Conservation (phyloP, 768 basidiomycete genomes). For the Tremella yokohamensis region DNA sequence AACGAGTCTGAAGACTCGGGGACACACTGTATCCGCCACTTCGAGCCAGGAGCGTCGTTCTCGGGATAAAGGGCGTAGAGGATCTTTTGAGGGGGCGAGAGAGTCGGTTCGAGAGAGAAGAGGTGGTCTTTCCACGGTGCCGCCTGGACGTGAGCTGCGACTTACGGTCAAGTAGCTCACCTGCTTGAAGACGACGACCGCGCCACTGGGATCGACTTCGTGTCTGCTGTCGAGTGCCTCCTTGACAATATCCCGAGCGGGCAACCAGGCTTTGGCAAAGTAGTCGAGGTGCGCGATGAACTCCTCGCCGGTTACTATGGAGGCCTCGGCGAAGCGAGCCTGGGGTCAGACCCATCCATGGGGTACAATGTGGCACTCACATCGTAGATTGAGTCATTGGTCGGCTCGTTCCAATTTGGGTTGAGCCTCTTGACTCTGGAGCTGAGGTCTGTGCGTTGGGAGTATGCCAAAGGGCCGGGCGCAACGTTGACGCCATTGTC, state of each 20-base stretch:
- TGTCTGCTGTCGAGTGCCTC: constrained; percentile 61
- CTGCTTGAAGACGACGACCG: constrained; percentile 69
- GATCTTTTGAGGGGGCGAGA: constrained; percentile 57
- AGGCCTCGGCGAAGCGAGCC: constrained; percentile 74
- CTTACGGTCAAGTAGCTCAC: constrained; percentile 54
- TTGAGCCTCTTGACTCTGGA: constrained; percentile 79
- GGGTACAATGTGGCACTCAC: constrained; percentile 55
- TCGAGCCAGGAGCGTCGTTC: constrained; percentile 62
- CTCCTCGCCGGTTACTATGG: constrained; percentile 75
- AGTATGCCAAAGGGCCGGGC: constrained; percentile 62
- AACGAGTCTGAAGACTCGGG: constrained; percentile 78
- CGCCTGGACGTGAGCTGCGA: constrained; percentile 22
- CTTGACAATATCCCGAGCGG: constrained; percentile 75
- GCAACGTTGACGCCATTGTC: constrained; percentile 93
- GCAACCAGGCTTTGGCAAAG: constrained; percentile 85
- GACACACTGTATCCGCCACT: constrained; percentile 91
- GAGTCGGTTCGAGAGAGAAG: constrained; percentile 73
- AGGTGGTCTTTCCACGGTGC: constrained; percentile 71
- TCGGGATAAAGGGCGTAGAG: constrained; percentile 81
- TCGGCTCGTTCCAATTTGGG: constrained; percentile 82
- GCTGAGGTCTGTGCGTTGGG: constrained; percentile 74
- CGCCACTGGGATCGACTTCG: constrained; percentile 65
- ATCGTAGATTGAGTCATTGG: constrained; percentile 66
- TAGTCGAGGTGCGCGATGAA: constrained; percentile 75
- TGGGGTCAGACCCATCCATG: constrained; percentile 45